Evolutionary conservation across 768 basidiomycete genomes (phyloP), one percentile per base, ranked within the genome.

Genomic region (Kwoniella bestiolae): DNA sequence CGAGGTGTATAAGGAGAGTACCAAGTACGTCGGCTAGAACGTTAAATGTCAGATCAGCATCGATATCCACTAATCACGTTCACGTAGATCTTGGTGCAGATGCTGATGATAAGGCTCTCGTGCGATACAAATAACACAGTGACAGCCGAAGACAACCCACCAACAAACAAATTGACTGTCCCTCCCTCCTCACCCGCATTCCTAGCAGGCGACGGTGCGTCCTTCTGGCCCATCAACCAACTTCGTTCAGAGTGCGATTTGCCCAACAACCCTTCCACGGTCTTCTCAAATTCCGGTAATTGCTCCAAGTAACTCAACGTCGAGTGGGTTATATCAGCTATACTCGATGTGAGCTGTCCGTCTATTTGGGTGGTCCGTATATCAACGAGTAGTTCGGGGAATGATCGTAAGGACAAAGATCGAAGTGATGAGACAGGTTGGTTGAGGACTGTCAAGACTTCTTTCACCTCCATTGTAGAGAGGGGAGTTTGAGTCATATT

Each of bases 211-310:
- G 73, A 73, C 5, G 77, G 74, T 1, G 66, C 49, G 12, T 77
- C 72, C 21, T 73, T 73, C 23, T 68, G 69, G 14, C 79, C 79
- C 79, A 80, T 80, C 60, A 80, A 69, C 79, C 79, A 80, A 61
- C 77, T 80, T 26, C 79, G 64, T 47, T 80, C 78, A 16, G 71
- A 71, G 21, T 78, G 76, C 46, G 68, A 71, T 38, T 68, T 65
- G 12, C 62, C 65, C 38, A 80, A 59, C 2, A 80, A 47, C 9
- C 69, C 64, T 31, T 72, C 70, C 0, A 80, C 71, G 8, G 64
- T 66, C 28, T 62, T 45, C 45, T 76, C 75, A 51, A 75, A 78
- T 12, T 49, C 47, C 16, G 77, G 75, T 28, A 80, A 31, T 14
- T 65, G 71, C 51, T 79, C 76, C 31, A 80, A 65, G 59, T 79